Conservation (phyloP, 148 eudicot species). For the Rhododendron simsii region DNA sequence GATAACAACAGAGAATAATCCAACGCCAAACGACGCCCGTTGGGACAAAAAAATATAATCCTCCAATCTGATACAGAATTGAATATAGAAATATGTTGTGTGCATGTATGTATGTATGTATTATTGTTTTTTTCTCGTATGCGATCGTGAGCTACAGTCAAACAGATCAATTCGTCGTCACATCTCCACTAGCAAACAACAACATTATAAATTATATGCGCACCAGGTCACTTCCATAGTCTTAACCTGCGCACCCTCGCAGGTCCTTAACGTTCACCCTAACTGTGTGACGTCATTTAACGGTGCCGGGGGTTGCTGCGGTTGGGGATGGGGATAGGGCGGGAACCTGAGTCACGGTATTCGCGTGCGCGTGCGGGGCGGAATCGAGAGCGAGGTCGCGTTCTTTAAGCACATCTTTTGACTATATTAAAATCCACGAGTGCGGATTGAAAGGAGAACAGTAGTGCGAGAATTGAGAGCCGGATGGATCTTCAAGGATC, state of each 20-base stretch:
- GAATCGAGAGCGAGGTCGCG: too few species aligned
- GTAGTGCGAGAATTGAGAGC: too few species aligned
- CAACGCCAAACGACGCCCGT: neutral
- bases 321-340: neutral
- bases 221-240: constrained; percentile 5
- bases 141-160: neutral
- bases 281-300: neutral
- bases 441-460: too few species aligned
- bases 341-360: too few species aligned
- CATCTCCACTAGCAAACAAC: constrained; percentile 1
- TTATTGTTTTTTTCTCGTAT: neutral
- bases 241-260: neutral
- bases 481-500: too few species aligned
- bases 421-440: too few species aligned
- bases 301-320: neutral
- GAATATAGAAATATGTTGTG: neutral
- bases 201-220: neutral
- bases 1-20: neutral
- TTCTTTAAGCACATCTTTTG: too few species aligned
- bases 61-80: neutral
- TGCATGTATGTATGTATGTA: neutral
- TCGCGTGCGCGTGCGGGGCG: too few species aligned
- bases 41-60: neutral
- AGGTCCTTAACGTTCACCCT: neutral
- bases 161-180: neutral